Evolutionary conservation across 2,329 filamentous ascomycete genomes (phyloP).

Genomic region (Aphanocladium album): DNA sequence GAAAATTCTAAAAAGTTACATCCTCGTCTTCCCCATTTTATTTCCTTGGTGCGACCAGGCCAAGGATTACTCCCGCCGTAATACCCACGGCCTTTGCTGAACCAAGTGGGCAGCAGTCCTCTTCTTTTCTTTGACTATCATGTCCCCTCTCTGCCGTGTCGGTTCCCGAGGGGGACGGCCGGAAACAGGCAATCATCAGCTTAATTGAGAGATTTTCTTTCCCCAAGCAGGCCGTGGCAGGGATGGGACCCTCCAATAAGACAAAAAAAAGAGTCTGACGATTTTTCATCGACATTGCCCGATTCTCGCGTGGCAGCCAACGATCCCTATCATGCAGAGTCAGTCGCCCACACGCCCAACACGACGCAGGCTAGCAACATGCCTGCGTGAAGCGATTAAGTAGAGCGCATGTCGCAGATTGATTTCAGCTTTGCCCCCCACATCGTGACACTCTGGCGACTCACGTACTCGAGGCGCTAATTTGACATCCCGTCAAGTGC

Average conservation of each 20-base stretch:
- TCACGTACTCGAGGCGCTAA: too few relatives aligned
- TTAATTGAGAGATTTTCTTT: background rate
- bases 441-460: too few relatives aligned
- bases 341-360: background rate
- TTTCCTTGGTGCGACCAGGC: background rate
- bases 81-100: background rate
- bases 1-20: background rate
- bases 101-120: background rate
- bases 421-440: background rate
- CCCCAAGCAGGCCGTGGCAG: background rate
- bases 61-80: background rate
- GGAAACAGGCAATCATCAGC: background rate
- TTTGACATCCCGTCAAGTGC: too few relatives aligned
- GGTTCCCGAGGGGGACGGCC: too few relatives aligned
- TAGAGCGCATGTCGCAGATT: background rate
- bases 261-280: background rate
- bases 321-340: conserved; percentile 1
- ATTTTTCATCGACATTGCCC: background rate
- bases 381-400: background rate
- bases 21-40: background rate
- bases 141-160: background rate
- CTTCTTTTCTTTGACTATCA: background rate
- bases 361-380: background rate
- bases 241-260: background rate
- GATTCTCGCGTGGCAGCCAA: conserved; percentile 2